Conservation (phyloP, 805 yeast genomes). For the Wickerhamiella lipophila region DNA sequence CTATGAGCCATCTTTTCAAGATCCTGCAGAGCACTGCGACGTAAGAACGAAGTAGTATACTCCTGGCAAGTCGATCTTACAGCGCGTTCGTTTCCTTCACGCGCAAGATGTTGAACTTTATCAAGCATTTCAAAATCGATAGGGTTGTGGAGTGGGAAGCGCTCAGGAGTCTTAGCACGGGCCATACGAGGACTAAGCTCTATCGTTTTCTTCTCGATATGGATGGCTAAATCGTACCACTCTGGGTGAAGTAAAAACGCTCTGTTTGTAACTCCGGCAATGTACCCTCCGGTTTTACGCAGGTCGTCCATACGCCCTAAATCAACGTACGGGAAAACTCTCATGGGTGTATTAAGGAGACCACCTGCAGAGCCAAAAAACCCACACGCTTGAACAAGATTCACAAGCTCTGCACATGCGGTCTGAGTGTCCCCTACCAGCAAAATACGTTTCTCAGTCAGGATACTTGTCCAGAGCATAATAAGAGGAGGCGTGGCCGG, state of each 20-base stretch:
- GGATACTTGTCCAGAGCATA: slow-evolving; percentile 38
- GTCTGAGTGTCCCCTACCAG: slow-evolving; percentile 37
- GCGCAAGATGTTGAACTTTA: background rate
- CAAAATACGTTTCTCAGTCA: slow-evolving; percentile 41
- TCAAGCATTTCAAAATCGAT: slow-evolving; percentile 6
- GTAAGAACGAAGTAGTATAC: slow-evolving; percentile 7
- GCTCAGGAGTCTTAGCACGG: slow-evolving; percentile 11
- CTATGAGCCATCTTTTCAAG: slow-evolving; percentile 10
- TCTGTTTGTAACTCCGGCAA: slow-evolving; percentile 52
- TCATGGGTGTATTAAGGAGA: slow-evolving; percentile 36
- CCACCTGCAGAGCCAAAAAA: slow-evolving; percentile 44
- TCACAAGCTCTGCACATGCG: slow-evolving; percentile 40
- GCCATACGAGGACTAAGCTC: slow-evolving; percentile 21
- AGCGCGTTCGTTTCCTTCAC: slow-evolving; percentile 12
- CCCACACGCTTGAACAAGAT: slow-evolving; percentile 37
- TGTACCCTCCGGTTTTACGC: slow-evolving; percentile 36
- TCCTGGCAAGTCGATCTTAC: slow-evolving; percentile 8
- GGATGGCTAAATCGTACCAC: slow-evolving; percentile 45
- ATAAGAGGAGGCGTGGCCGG: slow-evolving; percentile 42
- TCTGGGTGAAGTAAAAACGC: slow-evolving; percentile 42
- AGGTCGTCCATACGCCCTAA: slow-evolving; percentile 42
- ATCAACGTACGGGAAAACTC: slow-evolving; percentile 45
- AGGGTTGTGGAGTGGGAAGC: slow-evolving; percentile 10
- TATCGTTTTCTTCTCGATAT: slow-evolving; percentile 35
- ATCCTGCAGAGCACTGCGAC: slow-evolving; percentile 10